A percentile compares a stretch with the other conserved stretches of the same genome.
These are phyloP conservation scores for Podospora anserina DNA, from an alignment of 495 filamentous ascomycete species.

Conservation along the genomic window DNA sequence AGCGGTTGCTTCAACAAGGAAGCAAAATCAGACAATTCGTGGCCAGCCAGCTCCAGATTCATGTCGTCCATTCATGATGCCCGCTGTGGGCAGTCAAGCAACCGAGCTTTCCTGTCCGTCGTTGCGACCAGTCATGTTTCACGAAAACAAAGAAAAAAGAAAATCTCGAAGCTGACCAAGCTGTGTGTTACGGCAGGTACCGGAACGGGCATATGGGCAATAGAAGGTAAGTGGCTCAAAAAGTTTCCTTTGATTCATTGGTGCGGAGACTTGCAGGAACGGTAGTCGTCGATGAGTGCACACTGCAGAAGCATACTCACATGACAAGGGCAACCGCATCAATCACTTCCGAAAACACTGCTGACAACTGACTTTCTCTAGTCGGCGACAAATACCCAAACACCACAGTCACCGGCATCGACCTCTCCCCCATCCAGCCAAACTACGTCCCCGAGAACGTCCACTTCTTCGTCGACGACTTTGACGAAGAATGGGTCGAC, in stretches of 20 bases:
- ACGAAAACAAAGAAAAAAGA: neutral
- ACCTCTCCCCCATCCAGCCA: slow-evolving; percentile 64
- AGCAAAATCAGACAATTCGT: neutral
- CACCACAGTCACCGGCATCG: slow-evolving; percentile 58
- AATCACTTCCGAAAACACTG: neutral
- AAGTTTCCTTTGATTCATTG: slow-evolving; percentile 8
- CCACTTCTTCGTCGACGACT: slow-evolving; percentile 60
- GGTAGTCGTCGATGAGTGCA: neutral
- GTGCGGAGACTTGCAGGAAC: neutral
- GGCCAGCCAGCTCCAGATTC: neutral
- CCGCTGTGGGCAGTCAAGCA: neutral
- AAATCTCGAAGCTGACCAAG: slow-evolving; percentile 19
- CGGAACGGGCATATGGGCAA: slow-evolving; percentile 60
- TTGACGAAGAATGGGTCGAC: slow-evolving; percentile 58
- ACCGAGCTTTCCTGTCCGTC: neutral
- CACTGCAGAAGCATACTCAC: neutral
- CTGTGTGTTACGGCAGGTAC: slow-evolving; percentile 40
- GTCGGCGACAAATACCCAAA: slow-evolving; percentile 46
- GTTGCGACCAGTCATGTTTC: neutral
- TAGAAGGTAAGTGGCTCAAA: slow-evolving; percentile 37
- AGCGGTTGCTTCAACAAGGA: neutral
- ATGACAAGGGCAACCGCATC: neutral
- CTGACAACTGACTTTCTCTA: slow-evolving; percentile 20
- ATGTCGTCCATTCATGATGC: neutral
- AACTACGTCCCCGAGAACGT: slow-evolving; percentile 56